A percentile compares a stretch with the other conserved stretches of the same genome.
Evolutionary conservation across 1,284 basidiomycete species (phyloP).

Genomic region (Exobasidium rhododendri): DNA sequence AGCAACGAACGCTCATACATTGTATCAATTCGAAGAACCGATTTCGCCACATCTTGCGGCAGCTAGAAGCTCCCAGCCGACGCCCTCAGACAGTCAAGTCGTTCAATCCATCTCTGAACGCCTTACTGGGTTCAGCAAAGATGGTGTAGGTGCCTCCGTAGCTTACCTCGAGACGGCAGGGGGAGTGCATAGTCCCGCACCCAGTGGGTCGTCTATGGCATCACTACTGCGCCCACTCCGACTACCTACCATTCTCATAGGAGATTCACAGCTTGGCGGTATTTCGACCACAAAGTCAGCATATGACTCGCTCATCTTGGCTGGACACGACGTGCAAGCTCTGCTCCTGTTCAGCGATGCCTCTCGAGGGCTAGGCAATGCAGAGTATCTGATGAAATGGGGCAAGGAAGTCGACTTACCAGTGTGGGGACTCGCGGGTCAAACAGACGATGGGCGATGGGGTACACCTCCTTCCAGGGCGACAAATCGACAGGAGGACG

Average conservation of each 20-base stretch:
- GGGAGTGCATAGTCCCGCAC: constrained; percentile 87
- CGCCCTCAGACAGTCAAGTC: background rate
- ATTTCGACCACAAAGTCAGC: constrained; percentile 91
- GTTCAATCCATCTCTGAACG: background rate
- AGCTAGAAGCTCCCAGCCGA: background rate
- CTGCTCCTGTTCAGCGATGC: constrained; percentile 78
- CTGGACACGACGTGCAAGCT: constrained; percentile 83
- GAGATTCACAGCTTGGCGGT: constrained; percentile 83
- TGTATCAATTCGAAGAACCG: constrained; percentile 81
- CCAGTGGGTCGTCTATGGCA: constrained; percentile 77
- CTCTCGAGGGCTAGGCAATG: constrained; percentile 60
- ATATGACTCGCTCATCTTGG: constrained; percentile 83
- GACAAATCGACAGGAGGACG: constrained; percentile 61
- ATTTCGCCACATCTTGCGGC: constrained; percentile 89
- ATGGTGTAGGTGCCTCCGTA: constrained; percentile 12
- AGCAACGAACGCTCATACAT: constrained; percentile 64
- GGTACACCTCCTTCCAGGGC: constrained; percentile 55
- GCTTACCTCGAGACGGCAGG: constrained; percentile 93
- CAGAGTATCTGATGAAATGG: constrained; percentile 74
- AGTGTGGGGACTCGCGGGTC: constrained; percentile 50
- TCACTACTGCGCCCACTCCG: constrained; percentile 62
- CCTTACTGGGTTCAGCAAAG: background rate
- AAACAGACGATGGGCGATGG: constrained; percentile 15
- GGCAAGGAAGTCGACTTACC: constrained; percentile 63
- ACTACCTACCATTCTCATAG: constrained; percentile 81